phyloP scores from a whole-genome alignment of 148 eudicot species.

The Euryodendron excelsum region DNA sequence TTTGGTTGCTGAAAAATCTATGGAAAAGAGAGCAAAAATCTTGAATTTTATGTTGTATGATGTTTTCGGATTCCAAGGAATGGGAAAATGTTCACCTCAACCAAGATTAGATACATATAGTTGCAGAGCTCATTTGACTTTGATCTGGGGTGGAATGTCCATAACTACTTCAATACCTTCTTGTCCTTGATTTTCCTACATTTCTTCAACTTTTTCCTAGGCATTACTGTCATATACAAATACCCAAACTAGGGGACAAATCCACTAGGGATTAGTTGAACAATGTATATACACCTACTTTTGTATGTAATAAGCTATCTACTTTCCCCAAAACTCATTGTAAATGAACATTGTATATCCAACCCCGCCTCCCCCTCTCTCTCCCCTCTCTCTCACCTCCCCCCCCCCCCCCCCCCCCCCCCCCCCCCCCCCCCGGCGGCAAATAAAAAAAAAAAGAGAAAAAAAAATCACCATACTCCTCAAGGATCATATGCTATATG shows the following conservation, averaged over 20 bases:
- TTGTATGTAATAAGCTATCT: neutral
- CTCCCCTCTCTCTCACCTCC: no score
- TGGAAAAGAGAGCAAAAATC: no score
- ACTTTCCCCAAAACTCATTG: neutral
- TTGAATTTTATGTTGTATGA: no score
- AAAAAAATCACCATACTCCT: neutral
- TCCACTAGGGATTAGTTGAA: neutral
- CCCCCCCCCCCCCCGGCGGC: no score
- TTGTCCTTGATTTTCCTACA: neutral
- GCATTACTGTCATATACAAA: neutral
- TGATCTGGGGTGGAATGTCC: neutral
- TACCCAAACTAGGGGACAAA: neutral
- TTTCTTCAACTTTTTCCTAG: neutral
- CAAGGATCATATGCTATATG: neutral
- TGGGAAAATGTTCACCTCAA: no score
- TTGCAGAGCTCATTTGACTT: neutral
- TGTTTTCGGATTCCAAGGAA: no score
- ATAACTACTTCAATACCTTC: no score
- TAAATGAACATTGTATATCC: no score
- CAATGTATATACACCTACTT: neutral
- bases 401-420: no score
- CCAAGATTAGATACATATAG: neutral
- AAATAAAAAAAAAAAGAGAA: neutral
- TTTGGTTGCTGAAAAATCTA: neutral
- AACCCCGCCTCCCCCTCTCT: no score